Evolutionary conservation across 257 asterid genomes (phyloP), one percentile per base, ranked within the genome.

Genomic region (Solanum chiquidenum): DNA sequence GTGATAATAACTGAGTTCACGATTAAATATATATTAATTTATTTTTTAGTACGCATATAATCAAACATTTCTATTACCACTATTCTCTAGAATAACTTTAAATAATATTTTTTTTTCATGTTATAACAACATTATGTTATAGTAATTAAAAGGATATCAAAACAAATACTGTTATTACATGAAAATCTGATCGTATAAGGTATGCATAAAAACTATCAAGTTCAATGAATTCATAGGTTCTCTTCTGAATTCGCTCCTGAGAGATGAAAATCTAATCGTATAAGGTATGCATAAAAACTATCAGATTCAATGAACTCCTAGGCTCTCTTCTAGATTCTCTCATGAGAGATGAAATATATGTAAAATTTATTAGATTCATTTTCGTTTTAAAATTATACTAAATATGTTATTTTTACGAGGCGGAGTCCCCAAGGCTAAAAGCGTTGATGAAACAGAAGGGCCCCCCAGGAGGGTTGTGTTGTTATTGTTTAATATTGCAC

Each of bases 281-380:
- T 49, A 49, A 49, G 60, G 9, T 49, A 49, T 49, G 60, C 0
- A 46, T 49, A 14, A 49, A 49, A 49, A 14, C 60, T 14, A 49
- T 14, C 60, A 14, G 8, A 21, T 49, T 49, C 58, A 0, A 49
- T 49, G 21, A 49, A 49, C 7, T 49, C 8, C 14, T 49, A 49
- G 58, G 8, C 0, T 49, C 21, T 49, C 21, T 49, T 49, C 8
- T 49, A 5, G 1, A 49, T 49, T 49, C 60, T 1, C 8, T 14
- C 60, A 2, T 0, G 7, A 0, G 0, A 55, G 5, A 16, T 55
- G 10, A 55, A 0, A 55, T 18, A 55, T 18, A 5, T 0, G 2
- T 55, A 55, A 55, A 52, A 52, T 1, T 6, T 52, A 52, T 0
- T 2, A 55, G 3, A 55, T 55, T 46, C 1, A 55, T 20, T 0